Evolutionary conservation across 306 rosid species (phyloP), one percentile per base, ranked within the genome.

Genomic region (Gastrolobium villosum): DNA sequence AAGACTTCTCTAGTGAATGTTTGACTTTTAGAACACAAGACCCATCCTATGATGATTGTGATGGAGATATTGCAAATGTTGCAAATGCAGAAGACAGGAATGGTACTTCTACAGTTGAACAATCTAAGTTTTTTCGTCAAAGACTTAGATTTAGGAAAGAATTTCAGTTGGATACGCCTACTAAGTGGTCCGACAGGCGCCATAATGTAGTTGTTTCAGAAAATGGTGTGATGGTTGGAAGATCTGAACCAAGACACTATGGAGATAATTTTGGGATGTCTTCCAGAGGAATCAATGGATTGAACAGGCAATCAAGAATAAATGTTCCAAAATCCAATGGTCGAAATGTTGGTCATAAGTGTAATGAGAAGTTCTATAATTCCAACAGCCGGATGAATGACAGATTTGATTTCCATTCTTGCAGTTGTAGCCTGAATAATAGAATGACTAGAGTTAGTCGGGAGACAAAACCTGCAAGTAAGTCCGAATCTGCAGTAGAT

Each of bases 181-280:
- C 82, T 80, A 91, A 90, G 90, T 90, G 98, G 98, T 76, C 93
- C 43, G 98, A 91, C 84, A 83, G 93, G 72, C 85, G 87, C 76
- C 86, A 64, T 34, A 81, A 72, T 79, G 77, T 87, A 65, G 84
- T 81, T 85, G 87, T 82, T 84, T 83, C 92, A 54, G 97, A 95
- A 68, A 79, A 70, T 86, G 88, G 84, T 82, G 68, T 61, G 60
- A 70, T 52, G 70, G 82, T 68, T 56, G 78, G 87, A 59, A 90
- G 85, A 84, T 81, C 87, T 10, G 91, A 90, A 83, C 72, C 80
- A 30, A 93, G 93, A 84, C 88, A 86, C 68, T 65, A 55, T 83
- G 92, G 88, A 53, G 98, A 91, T 54, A 83, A 65, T 83, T 82
- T 81, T 85, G 91, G 84, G 81, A 78, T 79, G 69, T 83, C 92